These are phyloP conservation scores for Boletellus sp. DNA, from an alignment of 1,284 basidiomycete species.

Conservation along the genomic window DNA sequence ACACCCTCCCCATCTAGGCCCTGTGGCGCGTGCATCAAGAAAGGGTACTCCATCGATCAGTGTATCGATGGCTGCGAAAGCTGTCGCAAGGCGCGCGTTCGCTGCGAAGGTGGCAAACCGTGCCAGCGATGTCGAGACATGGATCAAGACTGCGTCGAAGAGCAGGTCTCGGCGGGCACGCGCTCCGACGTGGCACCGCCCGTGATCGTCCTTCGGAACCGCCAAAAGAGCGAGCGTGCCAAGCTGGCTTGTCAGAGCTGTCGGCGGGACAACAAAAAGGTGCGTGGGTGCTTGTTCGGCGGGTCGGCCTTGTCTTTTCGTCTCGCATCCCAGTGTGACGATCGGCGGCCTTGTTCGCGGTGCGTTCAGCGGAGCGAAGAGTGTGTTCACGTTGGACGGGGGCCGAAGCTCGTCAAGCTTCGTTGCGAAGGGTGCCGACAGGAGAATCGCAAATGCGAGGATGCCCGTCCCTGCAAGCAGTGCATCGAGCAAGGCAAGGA, in stretches of 20 bases:
- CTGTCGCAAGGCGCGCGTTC: constrained; percentile 50
- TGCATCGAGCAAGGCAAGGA: constrained; percentile 44
- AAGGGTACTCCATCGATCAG: constrained; percentile 44
- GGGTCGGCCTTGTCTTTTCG: neutral
- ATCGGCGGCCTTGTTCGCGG: constrained; percentile 55
- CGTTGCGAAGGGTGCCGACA: constrained; percentile 54
- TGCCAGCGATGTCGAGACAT: constrained; percentile 47
- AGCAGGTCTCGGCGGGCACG: constrained; percentile 20
- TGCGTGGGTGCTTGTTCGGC: constrained; percentile 12
- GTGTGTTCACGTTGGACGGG: constrained; percentile 52
- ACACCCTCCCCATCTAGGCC: constrained; percentile 35
- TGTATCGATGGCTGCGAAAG: constrained; percentile 53
- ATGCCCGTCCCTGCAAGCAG: constrained; percentile 49
- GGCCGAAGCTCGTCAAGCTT: constrained; percentile 51
- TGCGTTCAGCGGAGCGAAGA: constrained; percentile 50
- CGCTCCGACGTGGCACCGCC: constrained; percentile 19
- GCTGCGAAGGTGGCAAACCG: constrained; percentile 51
- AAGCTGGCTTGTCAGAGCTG: constrained; percentile 55
- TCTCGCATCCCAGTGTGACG: constrained; percentile 43
- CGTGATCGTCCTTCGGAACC: constrained; percentile 22
- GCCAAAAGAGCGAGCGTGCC: constrained; percentile 43
- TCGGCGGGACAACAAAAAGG: constrained; percentile 61
- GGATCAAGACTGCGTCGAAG: constrained; percentile 39
- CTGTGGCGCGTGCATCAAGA: constrained; percentile 52
- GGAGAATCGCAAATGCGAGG: constrained; percentile 54